Base-by-base conservation (phyloP, 331 rosid species). In the Rhamnella rubrinervis region DNA sequence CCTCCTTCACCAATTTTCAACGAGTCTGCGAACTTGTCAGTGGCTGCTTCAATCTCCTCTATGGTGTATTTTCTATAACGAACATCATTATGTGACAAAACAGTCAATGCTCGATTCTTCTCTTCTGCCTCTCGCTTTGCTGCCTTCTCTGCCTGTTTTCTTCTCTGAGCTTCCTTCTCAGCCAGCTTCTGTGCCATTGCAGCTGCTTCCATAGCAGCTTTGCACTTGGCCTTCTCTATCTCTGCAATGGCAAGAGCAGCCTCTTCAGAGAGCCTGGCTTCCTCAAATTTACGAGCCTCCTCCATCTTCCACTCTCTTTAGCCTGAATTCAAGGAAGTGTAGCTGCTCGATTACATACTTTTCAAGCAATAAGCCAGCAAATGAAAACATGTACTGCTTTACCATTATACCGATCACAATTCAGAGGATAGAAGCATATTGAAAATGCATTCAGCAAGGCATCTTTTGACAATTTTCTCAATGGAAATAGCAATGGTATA, bases 1-100 rank as follows among this genome's bases (percentile, higher is more conserved):
- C 98, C 98, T 67, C 98, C 98, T 86, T 91, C 98, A 61, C 98
- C 98, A 38, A 95, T 72, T 81, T 89, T 89, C 68, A 67, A 73
- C 6, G 82, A 63, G 4, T 31, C 71, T 53, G 84, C 63, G 77
- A 91, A 89, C 56, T 75, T 80, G 20, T 80, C 76, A 9, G 98
- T 95, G 55, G 95, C 95, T 41, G 1, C 75, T 84, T 91, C 93
- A 67, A 95, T 95, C 71, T 95, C 98, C 38, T 83, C 75, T 49
- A 95, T 89, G 69, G 84, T 76, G 77, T 91, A 95, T 83, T 73
- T 95, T 78, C 97, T 83, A 67, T 86, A 95, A 38, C 97, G 87
- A 37, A 59, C 53, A 41, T 89, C 95, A 39, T 73, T 83, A 20
- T 84, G 81, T 18, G 85, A 78, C 68, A 89, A 73, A 10, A 81